phyloP scores from a whole-genome alignment of 306 rosid genomes.

The Vachellia pachyceras region DNA sequence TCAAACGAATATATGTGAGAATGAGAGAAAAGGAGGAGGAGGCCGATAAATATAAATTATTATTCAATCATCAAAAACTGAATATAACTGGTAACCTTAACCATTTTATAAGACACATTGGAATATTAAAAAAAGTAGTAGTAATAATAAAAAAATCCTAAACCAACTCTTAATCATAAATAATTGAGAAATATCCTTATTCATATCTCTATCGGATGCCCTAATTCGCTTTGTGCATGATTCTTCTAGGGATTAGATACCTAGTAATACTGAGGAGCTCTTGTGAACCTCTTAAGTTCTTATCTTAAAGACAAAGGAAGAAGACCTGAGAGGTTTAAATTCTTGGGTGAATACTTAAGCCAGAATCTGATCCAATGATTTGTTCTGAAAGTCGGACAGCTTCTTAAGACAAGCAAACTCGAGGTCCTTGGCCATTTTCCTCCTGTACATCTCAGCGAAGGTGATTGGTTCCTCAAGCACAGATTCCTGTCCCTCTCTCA shows the following conservation, averaged over 20 bases:
- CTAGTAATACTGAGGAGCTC: neutral
- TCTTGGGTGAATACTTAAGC: conserved; percentile 38
- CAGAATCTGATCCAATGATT: conserved; percentile 54
- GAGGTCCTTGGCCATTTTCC: conserved; percentile 74
- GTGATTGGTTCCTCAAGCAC: conserved; percentile 68
- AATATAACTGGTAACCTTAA: too few species aligned
- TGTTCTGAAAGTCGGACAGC: conserved; percentile 46
- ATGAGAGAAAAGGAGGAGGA: too few species aligned
- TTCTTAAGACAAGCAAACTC: conserved; percentile 73
- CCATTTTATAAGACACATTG: too few species aligned
- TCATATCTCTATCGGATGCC: too few species aligned
- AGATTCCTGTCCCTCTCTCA: conserved; percentile 67
- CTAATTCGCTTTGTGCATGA: neutral
- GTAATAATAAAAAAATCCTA: too few species aligned
- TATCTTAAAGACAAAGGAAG: neutral
- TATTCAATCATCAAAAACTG: too few species aligned
- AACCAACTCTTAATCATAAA: too few species aligned
- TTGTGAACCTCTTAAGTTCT: neutral
- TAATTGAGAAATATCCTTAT: too few species aligned
- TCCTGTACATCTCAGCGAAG: conserved; percentile 74
- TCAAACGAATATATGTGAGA: too few species aligned
- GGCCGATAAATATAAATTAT: too few species aligned
- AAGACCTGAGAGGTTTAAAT: neutral
- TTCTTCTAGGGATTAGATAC: neutral
- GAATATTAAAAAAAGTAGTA: too few species aligned